Base-by-base conservation (phyloP, 202 grass and related monocot species). In the Saccharum hybrid region DNA sequence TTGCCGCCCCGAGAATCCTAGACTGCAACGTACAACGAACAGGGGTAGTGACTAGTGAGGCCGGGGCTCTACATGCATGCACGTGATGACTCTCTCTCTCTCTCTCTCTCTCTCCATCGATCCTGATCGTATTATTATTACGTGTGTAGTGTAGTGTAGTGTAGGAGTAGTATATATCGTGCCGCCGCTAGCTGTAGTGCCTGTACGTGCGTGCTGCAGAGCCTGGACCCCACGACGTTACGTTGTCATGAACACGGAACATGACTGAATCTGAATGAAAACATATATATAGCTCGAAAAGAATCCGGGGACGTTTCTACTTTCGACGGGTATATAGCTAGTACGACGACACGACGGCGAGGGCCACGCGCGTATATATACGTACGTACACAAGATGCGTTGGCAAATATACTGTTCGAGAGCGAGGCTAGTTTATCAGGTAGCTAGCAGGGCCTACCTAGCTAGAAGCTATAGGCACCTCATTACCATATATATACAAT, bases 1-100 rank as follows among this genome's bases (percentile, higher is more conserved):
- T 84, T 76, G 49, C 66, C 65, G 10, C 26, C 34, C 61, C 21
- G 23, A 19, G 86, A 88, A 88, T 83, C 86, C 81, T 79, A 74
- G 68, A 83, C 22, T 34, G 68, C 34, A 30, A 23, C 71, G 63
- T 77, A 46, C 39, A 15, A 40, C 34, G 14, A 45, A 31, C 39
- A 65, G 38, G 37, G 48, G 43, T 45, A 49, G 23, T 19, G 52
- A 57, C 23, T 45, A 49, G 23, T 19, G 52, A 57, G 18, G 28
- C 28, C 28, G 28, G 52, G 52, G 33, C 21, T 5, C 54, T 14
- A 14, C 51, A 23, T 31, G 26, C 45, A 8, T 65, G 69, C 84
- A 86, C 68, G 78, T 86, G 64, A 86, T 28, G 28, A 28, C 28
- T 28, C 28, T 28, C 28, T 28, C 28, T 28, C 15, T 1, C 45